Percentiles rank a stretch among this genome's conserved stretches.
Evolutionary conservation across 768 basidiomycete species (phyloP).

Genomic region (Lactifluus volemus): DNA sequence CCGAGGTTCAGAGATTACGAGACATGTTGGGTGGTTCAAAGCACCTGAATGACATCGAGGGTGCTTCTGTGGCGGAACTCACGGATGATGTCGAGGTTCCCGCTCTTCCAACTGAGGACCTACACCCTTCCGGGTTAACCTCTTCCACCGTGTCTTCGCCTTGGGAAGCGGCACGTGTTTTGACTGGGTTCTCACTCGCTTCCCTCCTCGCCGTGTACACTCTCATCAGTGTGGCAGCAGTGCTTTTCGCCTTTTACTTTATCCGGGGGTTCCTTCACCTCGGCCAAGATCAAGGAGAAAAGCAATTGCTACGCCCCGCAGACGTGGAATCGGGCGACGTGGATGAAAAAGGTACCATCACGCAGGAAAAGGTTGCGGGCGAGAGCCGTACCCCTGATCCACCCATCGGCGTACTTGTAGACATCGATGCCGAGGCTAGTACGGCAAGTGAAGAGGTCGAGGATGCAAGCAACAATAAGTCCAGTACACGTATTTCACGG

Average conservation of each 20-base stretch:
- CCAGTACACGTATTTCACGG: not conserved
- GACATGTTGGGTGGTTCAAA: conserved; percentile 20
- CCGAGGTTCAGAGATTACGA: conserved; percentile 25
- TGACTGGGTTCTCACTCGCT: conserved; percentile 4
- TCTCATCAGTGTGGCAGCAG: conserved; percentile 21
- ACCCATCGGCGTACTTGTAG: conserved; percentile 3
- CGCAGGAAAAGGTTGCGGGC: not conserved
- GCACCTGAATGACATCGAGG: conserved; percentile 21
- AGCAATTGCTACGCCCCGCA: not conserved
- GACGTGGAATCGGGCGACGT: conserved; percentile 5
- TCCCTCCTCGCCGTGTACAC: conserved; percentile 13
- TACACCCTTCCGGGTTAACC: not conserved
- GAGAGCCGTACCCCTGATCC: not conserved
- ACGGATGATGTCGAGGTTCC: not conserved
- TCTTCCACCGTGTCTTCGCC: not conserved
- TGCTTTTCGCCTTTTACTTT: conserved; percentile 20
- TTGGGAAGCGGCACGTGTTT: not conserved
- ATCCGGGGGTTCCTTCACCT: conserved; percentile 17
- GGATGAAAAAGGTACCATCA: conserved; percentile 6
- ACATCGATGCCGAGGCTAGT: conserved; percentile 5
- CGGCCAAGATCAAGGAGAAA: conserved; percentile 21
- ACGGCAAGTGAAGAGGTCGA: conserved; percentile 5
- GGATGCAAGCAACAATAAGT: not conserved
- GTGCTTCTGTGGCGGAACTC: conserved; percentile 1
- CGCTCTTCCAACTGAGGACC: not conserved